Evolutionary conservation across 345 rosid genomes (phyloP).

Genomic region (Geranium rotundifolium): DNA sequence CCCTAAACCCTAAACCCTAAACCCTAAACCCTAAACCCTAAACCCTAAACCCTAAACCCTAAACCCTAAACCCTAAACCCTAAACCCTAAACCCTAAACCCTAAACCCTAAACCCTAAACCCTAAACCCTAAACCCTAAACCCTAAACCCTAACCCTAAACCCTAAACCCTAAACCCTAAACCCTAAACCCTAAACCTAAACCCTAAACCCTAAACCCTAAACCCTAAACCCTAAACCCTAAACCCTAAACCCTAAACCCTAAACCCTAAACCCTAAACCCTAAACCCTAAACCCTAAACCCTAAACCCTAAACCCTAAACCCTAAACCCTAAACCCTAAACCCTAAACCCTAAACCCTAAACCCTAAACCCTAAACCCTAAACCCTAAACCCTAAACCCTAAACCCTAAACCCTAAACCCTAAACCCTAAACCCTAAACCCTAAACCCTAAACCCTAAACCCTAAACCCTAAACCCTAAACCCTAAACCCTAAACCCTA

Average conservation of each 20-base stretch:
- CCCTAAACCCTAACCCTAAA: slow-evolving; percentile 11
- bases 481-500: slow-evolving; percentile 9
- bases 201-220: slow-evolving; percentile 10
- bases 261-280: slow-evolving; percentile 13
- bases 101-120: slow-evolving; percentile 2
- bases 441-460: slow-evolving; percentile 8
- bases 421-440: slow-evolving; percentile 7
- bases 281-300: slow-evolving; percentile 15
- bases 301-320: slow-evolving; percentile 9
- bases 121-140: slow-evolving; percentile 7
- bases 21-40: slow-evolving; percentile 1
- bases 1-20: background rate
- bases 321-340: slow-evolving; percentile 7
- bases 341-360: slow-evolving; percentile 14
- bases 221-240: slow-evolving; percentile 9
- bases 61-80: no score
- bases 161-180: slow-evolving; percentile 11
- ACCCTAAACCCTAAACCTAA: slow-evolving; percentile 12
- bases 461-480: slow-evolving; percentile 10
- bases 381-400: slow-evolving; percentile 9
- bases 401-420: slow-evolving; percentile 8
- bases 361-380: slow-evolving; percentile 13
- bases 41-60: slow-evolving; percentile 7
- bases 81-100: no score
- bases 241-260: slow-evolving; percentile 12